phyloP scores from a whole-genome alignment of 2,329 filamentous ascomycete genomes.

The Neophaeococcomyces mojaviensis region DNA sequence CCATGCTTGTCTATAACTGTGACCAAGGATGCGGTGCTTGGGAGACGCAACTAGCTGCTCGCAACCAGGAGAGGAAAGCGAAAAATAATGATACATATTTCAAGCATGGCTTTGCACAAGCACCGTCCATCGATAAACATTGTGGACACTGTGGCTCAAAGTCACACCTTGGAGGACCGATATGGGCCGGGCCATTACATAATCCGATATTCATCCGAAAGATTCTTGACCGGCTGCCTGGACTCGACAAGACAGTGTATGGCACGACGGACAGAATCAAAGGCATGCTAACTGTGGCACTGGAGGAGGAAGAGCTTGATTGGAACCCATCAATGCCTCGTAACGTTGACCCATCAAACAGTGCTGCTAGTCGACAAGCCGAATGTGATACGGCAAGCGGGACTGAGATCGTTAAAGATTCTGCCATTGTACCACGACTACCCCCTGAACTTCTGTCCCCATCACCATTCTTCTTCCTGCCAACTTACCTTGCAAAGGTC shows the following conservation, averaged over 20 bases:
- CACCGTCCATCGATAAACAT: constrained; percentile 55
- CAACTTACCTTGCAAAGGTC: constrained; percentile 64
- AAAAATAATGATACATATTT: constrained; percentile 67
- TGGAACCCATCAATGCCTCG: constrained; percentile 13
- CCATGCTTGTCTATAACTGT: constrained; percentile 88
- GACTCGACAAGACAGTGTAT: constrained; percentile 62
- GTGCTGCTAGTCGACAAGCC: not conserved
- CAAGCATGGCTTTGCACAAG: constrained; percentile 70
- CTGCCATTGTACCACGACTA: constrained; percentile 37
- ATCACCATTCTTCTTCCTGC: constrained; percentile 80
- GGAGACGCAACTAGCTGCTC: constrained; percentile 71
- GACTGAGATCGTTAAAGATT: not conserved
- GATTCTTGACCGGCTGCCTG: constrained; percentile 65
- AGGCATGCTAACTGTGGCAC: constrained; percentile 82
- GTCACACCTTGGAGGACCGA: constrained; percentile 83
- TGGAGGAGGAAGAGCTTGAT: constrained; percentile 58
- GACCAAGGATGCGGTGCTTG: constrained; percentile 87
- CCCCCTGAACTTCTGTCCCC: constrained; percentile 61
- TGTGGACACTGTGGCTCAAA: constrained; percentile 82
- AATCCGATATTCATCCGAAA: constrained; percentile 72
- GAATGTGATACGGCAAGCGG: too few species aligned
- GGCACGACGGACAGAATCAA: constrained; percentile 73
- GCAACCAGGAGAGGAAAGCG: constrained; percentile 57
- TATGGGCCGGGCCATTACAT: constrained; percentile 89
- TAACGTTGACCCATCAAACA: not conserved